These are phyloP conservation scores for Taxawa tesnikishii DNA, from an alignment of 2,329 filamentous ascomycete genomes.

Conservation along the genomic window DNA sequence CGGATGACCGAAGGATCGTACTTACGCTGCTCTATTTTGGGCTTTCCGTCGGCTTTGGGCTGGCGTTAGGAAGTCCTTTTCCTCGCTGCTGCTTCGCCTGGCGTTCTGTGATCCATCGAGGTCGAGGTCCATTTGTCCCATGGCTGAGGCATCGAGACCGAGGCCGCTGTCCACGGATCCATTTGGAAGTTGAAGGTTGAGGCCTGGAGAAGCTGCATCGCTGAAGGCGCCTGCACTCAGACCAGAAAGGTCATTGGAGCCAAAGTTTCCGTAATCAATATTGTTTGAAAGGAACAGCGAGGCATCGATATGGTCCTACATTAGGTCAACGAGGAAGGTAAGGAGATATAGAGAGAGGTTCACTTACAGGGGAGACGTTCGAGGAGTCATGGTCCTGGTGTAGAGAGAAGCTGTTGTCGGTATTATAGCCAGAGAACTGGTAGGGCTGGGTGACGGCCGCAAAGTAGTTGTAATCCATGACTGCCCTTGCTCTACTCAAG, in stretches of 20 bases:
- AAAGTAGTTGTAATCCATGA: slow-evolving; percentile 48
- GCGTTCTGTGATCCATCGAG: slow-evolving; percentile 1
- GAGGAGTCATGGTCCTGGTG: background rate
- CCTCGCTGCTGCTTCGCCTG: slow-evolving; percentile 32
- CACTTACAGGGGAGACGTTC: background rate
- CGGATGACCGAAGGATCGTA: slow-evolving; percentile 7
- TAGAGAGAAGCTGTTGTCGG: slow-evolving; percentile 6
- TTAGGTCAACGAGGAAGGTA: background rate
- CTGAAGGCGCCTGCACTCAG: no score
- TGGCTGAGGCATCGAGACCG: slow-evolving; percentile 7
- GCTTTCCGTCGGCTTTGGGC: slow-evolving; percentile 50
- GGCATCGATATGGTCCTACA: background rate
- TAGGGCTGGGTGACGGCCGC: slow-evolving; percentile 33
- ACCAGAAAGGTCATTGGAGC: no score
- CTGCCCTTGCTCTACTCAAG: slow-evolving; percentile 13
- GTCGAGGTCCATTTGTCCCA: slow-evolving; percentile 21
- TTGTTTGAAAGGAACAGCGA: background rate
- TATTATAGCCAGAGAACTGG: slow-evolving; percentile 25
- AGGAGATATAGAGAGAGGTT: background rate
- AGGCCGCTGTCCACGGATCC: slow-evolving; percentile 32
- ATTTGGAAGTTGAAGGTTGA: slow-evolving; percentile 10
- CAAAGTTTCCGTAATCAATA: background rate
- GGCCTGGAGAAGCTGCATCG: background rate
- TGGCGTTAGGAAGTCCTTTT: slow-evolving; percentile 32
- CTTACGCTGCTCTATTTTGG: slow-evolving; percentile 62